Conservation (phyloP, 371 early-diverging fungal species). For the Saksenaea oblongispora region DNA sequence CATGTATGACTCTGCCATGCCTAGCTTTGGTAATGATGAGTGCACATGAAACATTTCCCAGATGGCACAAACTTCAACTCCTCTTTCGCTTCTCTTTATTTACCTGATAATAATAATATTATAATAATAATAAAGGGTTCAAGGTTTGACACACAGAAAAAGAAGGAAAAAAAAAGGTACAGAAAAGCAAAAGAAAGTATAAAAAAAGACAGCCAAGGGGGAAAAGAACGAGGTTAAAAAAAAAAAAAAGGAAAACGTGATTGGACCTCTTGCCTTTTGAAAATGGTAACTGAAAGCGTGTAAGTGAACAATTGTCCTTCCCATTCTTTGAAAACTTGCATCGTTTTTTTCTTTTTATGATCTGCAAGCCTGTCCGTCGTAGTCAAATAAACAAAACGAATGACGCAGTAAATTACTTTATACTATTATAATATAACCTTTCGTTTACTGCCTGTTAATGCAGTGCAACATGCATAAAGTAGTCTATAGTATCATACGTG, state of each 20-base stretch:
- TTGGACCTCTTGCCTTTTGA: background rate
- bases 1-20: conserved; percentile 36
- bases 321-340: background rate
- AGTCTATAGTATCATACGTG: no score
- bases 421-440: no score
- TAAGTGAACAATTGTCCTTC: background rate
- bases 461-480: no score
- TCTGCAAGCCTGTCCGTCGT: no score
- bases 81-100: background rate
- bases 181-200: background rate
- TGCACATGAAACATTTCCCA: background rate
- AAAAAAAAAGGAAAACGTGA: background rate
- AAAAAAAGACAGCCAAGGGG: background rate
- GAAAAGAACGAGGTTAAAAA: background rate
- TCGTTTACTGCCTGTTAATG: no score
- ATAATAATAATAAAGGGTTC: background rate
- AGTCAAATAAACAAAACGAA: no score
- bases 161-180: background rate
- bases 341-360: background rate
- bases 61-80: background rate
- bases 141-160: background rate
- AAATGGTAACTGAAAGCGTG: conserved; percentile 1
- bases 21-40: background rate
- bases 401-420: no score
- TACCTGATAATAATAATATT: background rate